Evolutionary conservation across 352 stramenopile genomes (phyloP), one percentile per base, ranked within the genome.

Genomic region (Albugo laibachii): DNA sequence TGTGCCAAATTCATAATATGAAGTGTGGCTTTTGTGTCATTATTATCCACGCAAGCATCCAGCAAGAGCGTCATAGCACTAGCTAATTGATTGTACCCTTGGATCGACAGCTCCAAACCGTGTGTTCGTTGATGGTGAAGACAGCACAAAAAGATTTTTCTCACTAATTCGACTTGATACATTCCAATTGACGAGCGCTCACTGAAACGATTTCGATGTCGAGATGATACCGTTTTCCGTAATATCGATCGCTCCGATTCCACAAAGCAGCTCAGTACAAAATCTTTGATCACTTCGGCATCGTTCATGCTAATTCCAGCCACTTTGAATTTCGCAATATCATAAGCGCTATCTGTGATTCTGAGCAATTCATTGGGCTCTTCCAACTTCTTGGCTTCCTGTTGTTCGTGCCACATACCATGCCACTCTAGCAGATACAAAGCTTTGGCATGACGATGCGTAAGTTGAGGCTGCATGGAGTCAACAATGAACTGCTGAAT

Each of bases 401-500:
- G 63, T 20, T 58, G 37, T 21, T 80, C 62, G 13, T 78, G 69
- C 71, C 74, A 86, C 13, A 63, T 61, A 2, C 69, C 69, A 54
- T 89, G 77, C 74, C 74, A 86, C 45, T 89, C 73, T 43, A 89
- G 57, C 16, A 89, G 53, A 50, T 70, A 75, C 39, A 89, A 45
- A 24, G 77, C 77, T 48, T 83, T 85, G 4, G 67, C 69, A 18
- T 86, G 71, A 6, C 71, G 65, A 49, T 89, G 77, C n/a, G 77
- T 89, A 13, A 81, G 57, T 20, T 84, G 67, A 10, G 77, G 74
- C 39, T 82, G 61, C 69, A 85, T 85, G 41, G 63, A 66, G 55
- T 89, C 77, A 21, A 84, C 62, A 45, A 89, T 80, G 44, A 85
- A 89, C 55, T 89, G 73, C 65, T 89, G 73, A 16, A 89, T 75